Evolutionary conservation across 2,329 filamentous ascomycete species (phyloP).

Genomic region (Claviceps paspali): DNA sequence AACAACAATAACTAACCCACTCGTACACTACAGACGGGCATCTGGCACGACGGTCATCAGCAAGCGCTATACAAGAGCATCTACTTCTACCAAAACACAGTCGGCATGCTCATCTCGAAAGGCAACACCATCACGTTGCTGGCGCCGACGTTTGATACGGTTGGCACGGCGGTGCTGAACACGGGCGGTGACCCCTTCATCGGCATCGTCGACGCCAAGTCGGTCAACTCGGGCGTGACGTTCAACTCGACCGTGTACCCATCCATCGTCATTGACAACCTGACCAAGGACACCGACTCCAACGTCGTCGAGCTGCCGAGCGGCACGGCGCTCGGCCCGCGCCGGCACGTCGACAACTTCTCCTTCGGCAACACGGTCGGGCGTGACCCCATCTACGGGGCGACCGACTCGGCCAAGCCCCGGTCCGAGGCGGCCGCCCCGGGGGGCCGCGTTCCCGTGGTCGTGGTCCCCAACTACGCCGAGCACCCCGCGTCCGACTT

Average conservation of each 20-base stretch:
- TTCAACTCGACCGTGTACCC: constrained; percentile 22
- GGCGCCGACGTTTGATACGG: constrained; percentile 24
- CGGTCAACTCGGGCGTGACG: constrained; percentile 25
- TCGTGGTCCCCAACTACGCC: constrained; percentile 25
- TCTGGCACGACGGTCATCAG: constrained; percentile 27
- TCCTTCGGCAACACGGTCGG: constrained; percentile 27
- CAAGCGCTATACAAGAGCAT: constrained; percentile 29
- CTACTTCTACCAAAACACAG: constrained; percentile 26
- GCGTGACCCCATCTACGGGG: constrained; percentile 23
- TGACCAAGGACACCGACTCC: constrained; percentile 23
- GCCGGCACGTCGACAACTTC: constrained; percentile 23
- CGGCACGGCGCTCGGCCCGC: constrained; percentile 15
- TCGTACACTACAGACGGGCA: constrained; percentile 21
- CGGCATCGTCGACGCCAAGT: constrained; percentile 24
- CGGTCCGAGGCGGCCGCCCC: constrained; percentile 22
- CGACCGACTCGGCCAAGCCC: constrained; percentile 14
- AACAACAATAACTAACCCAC: not conserved
- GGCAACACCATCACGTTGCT: constrained; percentile 26
- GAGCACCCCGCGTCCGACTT: constrained; percentile 14
- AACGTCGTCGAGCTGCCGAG: constrained; percentile 19
- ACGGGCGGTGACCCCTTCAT: constrained; percentile 24
- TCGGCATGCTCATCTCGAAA: constrained; percentile 16
- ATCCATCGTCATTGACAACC: constrained; percentile 28
- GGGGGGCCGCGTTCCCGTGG: constrained; percentile 19
- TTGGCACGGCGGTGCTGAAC: constrained; percentile 21